Evolutionary conservation across 495 filamentous ascomycete species (phyloP).

Genomic region (Tirmania nivea): DNA sequence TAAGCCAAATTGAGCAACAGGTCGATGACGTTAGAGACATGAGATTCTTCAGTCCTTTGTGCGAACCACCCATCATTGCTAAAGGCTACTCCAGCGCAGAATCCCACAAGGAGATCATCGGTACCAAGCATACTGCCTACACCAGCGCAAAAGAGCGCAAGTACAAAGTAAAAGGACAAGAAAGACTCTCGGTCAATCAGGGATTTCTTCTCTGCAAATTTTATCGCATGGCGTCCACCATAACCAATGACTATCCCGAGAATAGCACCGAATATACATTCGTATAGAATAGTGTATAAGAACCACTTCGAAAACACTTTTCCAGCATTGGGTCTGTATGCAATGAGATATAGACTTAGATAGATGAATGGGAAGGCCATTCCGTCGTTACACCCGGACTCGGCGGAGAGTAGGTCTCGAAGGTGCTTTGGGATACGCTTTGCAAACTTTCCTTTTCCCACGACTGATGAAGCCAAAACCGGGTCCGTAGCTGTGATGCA

Average conservation of each 20-base stretch:
- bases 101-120: conserved; percentile 93
- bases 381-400: conserved; percentile 98
- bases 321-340: conserved; percentile 43
- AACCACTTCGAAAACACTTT: conserved; percentile 73
- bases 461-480: conserved; percentile 89
- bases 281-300: conserved; percentile 76
- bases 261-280: conserved; percentile 81
- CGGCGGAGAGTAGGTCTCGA: conserved; percentile 81
- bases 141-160: conserved; percentile 91
- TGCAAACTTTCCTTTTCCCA: conserved; percentile 96
- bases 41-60: conserved; percentile 93
- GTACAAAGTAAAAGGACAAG: conserved; percentile 92
- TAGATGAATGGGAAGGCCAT: conserved; percentile 99
- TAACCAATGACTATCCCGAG: conserved; percentile 83
- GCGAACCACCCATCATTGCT: conserved; percentile 98
- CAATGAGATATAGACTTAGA: conserved; percentile 67
- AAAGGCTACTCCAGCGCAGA: conserved; percentile 87
- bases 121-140: conserved; percentile 79
- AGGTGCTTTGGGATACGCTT: conserved; percentile 94
- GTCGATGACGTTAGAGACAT: conserved; percentile 99
- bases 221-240: conserved; percentile 71
- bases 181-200: conserved; percentile 93
- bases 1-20: conserved; percentile 90
- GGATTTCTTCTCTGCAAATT: conserved; percentile 61
- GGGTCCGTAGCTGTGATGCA: conserved; percentile 98